Base-by-base conservation (phyloP, 176 grass and related monocot genomes). In the Bolboschoenus planiculmis region DNA sequence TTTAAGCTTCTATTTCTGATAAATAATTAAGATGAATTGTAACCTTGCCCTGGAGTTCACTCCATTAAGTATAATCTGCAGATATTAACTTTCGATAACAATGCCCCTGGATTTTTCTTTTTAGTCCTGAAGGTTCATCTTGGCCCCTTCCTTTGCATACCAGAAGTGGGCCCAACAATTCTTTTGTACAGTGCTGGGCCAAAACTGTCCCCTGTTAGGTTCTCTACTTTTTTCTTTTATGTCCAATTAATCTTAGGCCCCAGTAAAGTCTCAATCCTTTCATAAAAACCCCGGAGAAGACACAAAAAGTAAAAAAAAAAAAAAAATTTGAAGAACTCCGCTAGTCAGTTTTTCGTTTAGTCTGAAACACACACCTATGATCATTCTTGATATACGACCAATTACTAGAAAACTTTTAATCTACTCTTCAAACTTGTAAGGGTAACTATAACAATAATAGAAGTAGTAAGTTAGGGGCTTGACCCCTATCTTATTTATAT, bases 371-470 rank as follows among this genome's bases (percentile, higher is more conserved):
- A 87, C 85, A 74, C 84, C 87, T 20, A 84, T 91, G 37, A 77
- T 84, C 78, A 50, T 85, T 85, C 78, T 33, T 83, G 55, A 67
- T 85, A 90, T 86, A 80, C 80, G 51, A 88, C 91, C n/a, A 85
- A 36, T 57, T 14, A 27, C 76, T 35, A 16, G 44, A 26, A 86
- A n/a, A 3, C 50, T 33, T 18, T 68, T 67, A 47, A 23, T 23
- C 40, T 13, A 84, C 18, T 68, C 23, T 24, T 79, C 7, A 18
- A 50, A 62, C 44, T 46, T 56, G 62, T 60, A 16, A 21, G 57
- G 33, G 42, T 23, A 51, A 44, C 82, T 56, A 83, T 20, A 48
- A 15, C 20, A 24, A 37, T 53, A 53, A 31, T 50, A 11, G 26
- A 23, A 63, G 26, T 44, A 30, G 0, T 53, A 18, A 53, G 50